Evolutionary conservation across 2,329 filamentous ascomycete species (phyloP).

Genomic region (Atkinsonella hypoxylon): DNA sequence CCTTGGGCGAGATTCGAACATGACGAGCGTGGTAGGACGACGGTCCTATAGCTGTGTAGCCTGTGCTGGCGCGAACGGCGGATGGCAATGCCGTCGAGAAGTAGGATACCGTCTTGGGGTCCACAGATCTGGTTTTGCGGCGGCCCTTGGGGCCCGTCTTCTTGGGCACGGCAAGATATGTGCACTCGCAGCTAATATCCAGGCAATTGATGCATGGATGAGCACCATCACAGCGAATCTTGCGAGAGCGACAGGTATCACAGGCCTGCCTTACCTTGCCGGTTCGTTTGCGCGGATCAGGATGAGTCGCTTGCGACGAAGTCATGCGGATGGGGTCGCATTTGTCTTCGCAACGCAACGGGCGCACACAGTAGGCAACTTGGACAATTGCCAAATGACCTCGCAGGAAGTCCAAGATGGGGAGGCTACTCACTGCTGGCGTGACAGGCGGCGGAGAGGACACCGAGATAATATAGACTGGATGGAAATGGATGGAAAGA

Average conservation of each 20-base stretch:
- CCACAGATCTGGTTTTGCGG: conserved; percentile 1
- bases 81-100: conserved; percentile 3
- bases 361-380: not conserved
- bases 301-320: not conserved
- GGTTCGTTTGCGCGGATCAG: conserved; percentile 2
- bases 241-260: conserved; percentile 18
- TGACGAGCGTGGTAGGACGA: not conserved
- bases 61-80: not conserved
- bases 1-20: not conserved
- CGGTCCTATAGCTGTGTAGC: not conserved
- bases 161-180: conserved; percentile 18
- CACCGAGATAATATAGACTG: no score
- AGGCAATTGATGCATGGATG: conserved; percentile 17
- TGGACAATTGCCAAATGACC: no score
- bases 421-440: no score
- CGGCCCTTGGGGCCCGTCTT: conserved; percentile 20
- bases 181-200: conserved; percentile 11
- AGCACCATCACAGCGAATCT: conserved; percentile 18
- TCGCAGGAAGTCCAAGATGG: no score
- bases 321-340: conserved; percentile 3
- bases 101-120: not conserved
- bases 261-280: conserved; percentile 18
- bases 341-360: not conserved
- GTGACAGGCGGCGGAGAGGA: no score
- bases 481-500: no score